These are phyloP conservation scores for Cenchrus purpureus DNA, from an alignment of 176 grass and related monocot species.

Conservation along the genomic window DNA sequence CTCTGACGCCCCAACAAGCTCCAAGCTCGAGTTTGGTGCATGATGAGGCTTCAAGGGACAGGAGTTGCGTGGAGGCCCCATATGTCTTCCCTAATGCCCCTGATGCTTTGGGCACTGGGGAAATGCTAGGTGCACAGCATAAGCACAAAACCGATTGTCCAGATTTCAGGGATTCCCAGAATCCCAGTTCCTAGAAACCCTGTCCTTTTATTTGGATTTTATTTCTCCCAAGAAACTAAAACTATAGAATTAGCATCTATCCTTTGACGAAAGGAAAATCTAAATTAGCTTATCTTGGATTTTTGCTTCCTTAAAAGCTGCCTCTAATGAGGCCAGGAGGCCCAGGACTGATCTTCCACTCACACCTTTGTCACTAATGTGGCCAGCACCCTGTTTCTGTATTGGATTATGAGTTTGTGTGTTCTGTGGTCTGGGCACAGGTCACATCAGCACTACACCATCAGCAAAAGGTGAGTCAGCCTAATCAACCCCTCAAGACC, in stretches of 20 bases:
- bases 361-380: slow-evolving; percentile 60
- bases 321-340: slow-evolving; percentile 16
- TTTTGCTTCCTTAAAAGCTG: slow-evolving; percentile 58
- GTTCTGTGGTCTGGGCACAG: slow-evolving; percentile 40
- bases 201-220: slow-evolving; percentile 24
- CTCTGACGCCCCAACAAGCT: neutral
- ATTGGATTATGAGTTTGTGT: slow-evolving; percentile 51
- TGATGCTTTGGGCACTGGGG: slow-evolving; percentile 38
- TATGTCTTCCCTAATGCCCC: slow-evolving; percentile 53
- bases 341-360: slow-evolving; percentile 23
- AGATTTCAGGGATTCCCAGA: slow-evolving; percentile 27
- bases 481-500: slow-evolving; percentile 44
- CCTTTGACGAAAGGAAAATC: slow-evolving; percentile 36
- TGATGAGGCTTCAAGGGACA: slow-evolving; percentile 66
- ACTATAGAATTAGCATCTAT: neutral
- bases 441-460: slow-evolving; percentile 51
- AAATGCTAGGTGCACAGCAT: slow-evolving; percentile 37
- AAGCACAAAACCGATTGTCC: slow-evolving; percentile 38
- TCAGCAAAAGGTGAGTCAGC: slow-evolving; percentile 39
- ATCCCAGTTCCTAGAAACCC: slow-evolving; percentile 26
- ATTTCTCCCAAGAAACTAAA: slow-evolving; percentile 1
- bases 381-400: slow-evolving; percentile 55
- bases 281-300: slow-evolving; percentile 44
- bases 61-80: slow-evolving; percentile 68
- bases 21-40: slow-evolving; percentile 69